phyloP scores from a whole-genome alignment of 176 grass and related monocot genomes.

The Rhynchospora tenuis region DNA sequence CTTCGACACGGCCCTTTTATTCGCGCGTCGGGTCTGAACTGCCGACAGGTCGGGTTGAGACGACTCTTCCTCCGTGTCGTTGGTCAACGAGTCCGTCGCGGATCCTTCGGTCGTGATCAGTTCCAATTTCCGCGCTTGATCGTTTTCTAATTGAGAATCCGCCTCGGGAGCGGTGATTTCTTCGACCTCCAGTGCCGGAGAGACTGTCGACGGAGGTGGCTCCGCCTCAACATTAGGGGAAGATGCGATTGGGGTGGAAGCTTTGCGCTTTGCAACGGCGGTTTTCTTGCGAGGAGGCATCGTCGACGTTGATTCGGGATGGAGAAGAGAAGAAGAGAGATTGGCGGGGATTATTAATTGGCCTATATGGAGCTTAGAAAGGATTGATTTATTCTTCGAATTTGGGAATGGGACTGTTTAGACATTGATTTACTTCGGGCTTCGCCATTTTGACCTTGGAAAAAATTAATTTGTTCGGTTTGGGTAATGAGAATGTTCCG shows the following conservation, averaged over 20 bases:
- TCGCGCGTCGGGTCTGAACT: background rate
- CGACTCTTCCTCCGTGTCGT: background rate
- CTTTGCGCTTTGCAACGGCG: background rate
- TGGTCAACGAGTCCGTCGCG: background rate
- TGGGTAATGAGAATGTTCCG: background rate
- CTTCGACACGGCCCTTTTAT: background rate
- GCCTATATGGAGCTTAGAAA: background rate
- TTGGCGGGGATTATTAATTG: background rate
- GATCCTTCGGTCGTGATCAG: background rate
- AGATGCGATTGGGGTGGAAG: background rate
- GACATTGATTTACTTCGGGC: background rate
- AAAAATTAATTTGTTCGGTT: background rate
- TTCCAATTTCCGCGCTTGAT: background rate
- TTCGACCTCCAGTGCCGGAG: background rate
- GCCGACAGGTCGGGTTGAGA: background rate
- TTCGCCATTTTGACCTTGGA: background rate
- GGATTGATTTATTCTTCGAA: background rate
- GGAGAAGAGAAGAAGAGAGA: background rate
- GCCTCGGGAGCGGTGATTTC: background rate
- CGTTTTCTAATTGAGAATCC: background rate
- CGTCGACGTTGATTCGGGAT: background rate
- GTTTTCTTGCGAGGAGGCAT: slow-evolving; percentile 20
- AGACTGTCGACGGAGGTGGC: background rate
- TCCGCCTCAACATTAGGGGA: background rate
- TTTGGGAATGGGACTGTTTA: background rate